phyloP scores from a whole-genome alignment of 331 rosid species.

The Acacia concinna region DNA sequence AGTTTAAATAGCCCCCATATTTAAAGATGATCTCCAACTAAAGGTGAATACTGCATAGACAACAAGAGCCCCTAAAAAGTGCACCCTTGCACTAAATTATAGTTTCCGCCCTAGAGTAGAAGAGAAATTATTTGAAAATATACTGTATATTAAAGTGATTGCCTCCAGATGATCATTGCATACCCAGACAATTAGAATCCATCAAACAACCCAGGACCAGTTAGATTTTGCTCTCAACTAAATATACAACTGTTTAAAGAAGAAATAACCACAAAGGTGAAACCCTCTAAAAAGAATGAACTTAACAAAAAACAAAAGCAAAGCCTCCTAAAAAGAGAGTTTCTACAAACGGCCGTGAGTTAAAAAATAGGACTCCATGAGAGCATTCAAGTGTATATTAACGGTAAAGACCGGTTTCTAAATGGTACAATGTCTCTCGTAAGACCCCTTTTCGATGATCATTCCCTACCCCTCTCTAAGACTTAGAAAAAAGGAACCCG shows the following conservation, averaged over 20 bases:
- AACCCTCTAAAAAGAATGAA: not conserved
- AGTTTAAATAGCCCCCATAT: not conserved
- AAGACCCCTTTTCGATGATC: not conserved
- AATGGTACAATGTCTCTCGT: not conserved
- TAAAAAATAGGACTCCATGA: not conserved
- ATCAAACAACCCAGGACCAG: not conserved
- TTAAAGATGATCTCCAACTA: not conserved
- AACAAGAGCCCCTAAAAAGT: not conserved
- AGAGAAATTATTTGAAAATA: not conserved
- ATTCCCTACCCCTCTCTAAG: not conserved
- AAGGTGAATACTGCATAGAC: not conserved
- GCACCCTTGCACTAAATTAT: not conserved
- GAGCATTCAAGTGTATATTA: not conserved
- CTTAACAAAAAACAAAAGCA: too few species aligned
- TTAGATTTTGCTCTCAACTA: not conserved
- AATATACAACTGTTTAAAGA: not conserved
- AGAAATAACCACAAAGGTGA: not conserved
- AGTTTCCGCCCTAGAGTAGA: not conserved
- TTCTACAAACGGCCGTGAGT: not conserved
- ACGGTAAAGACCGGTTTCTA: not conserved
- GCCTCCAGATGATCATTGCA: not conserved
- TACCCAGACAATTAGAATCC: not conserved
- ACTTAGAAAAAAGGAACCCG: constrained; percentile 8
- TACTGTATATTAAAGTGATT: not conserved
- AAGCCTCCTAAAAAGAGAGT: not conserved